Base-by-base conservation (phyloP, 129 eudicot genomes). In the Flaveria brownii region DNA sequence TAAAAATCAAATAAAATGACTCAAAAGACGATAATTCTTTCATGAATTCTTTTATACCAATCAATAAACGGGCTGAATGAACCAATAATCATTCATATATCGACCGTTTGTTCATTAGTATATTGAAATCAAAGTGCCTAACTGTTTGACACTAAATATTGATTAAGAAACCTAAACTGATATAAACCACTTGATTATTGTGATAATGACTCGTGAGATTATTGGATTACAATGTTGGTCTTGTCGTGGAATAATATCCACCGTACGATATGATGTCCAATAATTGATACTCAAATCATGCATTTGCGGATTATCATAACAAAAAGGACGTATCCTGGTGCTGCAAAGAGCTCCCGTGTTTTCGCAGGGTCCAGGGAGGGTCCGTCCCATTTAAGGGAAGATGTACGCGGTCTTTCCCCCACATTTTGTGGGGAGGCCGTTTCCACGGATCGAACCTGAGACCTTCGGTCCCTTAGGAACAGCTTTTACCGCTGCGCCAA, bases 241-340 rank as follows among this genome's bases (percentile, higher is more conserved):
- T 9, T 33, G 36, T 50, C 43, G 72, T 61, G 82, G 78, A 79
- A 79, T 79, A 64, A 79, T 72, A 64, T 79, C 78, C 45, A 67
- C 49, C 26, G 71, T 72, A 23, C 33, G 78, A 79, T 79, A 62
- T 73, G 73, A 52, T 79, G 74, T 25, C 62, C 73, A 79, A 72
- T 79, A 72, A 79, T 52, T 72, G 68, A 79, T 22, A 39, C 68
- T 42, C 54, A 72, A 78, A 71, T 78, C 77, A 47, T 63, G 26
- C 73, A 22, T 68, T 56, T 42, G 60, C 11, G 8, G 61, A 69
- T 20, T 55, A 69, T 23, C 36, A 36, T 41, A 63, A 65, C 28
- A 39, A n/a, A n/a, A n/a, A n/a, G n/a, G n/a, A n/a, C n/a, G n/a
- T n/a, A n/a, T n/a, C n/a, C n/a, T n/a, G n/a, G n/a, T n/a, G n/a